Evolutionary conservation across 1,284 basidiomycete species (phyloP), one percentile per base, ranked within the genome.

Genomic region (Ganoderma multipileum): DNA sequence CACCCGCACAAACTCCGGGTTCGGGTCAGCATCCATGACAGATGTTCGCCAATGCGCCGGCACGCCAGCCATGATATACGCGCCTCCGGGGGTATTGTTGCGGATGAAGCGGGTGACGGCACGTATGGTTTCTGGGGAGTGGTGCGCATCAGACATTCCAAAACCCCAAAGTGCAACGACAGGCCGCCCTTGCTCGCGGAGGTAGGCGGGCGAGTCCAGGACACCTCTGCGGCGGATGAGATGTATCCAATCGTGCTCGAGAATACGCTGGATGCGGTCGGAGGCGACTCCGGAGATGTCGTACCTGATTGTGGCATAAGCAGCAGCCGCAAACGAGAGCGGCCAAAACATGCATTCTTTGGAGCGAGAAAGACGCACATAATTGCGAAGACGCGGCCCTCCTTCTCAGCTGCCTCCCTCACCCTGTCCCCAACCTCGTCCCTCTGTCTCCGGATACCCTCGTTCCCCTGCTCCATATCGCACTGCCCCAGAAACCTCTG

Each of bases 161-260:
- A 93, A 88, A 23, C 91, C 91, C 90, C 91, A 92, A 18, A 93
- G 78, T 1, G 84, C 89, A 58, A 94, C 82, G 36, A 94, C 92
- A 2, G 91, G 85, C 69, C 83, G 86, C 3, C 87, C 90, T 62
- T 85, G 84, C 74, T 94, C 91, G 65, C 80, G 84, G 12, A 94
- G 83, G 74, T 93, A 94, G 66, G 83, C 90, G 2, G 91, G 91
- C 69, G 89, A 91, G 69, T 91, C 87, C 18, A 94, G 80, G 16
- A 93, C 75, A 26, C 84, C 82, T 74, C 89, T 85, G 38, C 87
- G 82, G 59, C 80, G 83, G 14, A 93, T 74, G 38, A 94, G 87
- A 76, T 93, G 90, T 6, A 80, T 74, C 91, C 91, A 92, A 76
- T 94, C 92, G 54, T 83, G 83, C 68, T 89, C 84, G 11, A 94